These are phyloP conservation scores for Neoboletus magnificus DNA, from an alignment of 768 basidiomycete genomes.

Conservation along the genomic window DNA sequence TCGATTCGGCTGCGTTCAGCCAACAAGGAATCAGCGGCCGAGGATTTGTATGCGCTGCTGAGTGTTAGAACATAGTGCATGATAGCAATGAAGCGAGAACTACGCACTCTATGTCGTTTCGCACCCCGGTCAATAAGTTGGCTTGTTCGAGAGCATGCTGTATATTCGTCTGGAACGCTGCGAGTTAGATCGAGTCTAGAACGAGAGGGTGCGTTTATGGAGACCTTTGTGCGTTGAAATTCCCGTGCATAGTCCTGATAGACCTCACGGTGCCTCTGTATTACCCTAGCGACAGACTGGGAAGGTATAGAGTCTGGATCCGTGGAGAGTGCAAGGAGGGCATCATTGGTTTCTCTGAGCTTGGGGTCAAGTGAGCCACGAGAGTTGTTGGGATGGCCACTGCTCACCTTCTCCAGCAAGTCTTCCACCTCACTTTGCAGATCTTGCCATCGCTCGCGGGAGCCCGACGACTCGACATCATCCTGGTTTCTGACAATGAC, in stretches of 20 bases:
- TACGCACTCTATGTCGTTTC: constrained; percentile 92
- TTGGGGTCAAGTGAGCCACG: constrained; percentile 33
- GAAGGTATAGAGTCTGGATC: constrained; percentile 65
- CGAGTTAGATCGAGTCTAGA: not conserved
- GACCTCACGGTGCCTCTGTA: constrained; percentile 88
- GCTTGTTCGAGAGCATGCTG: constrained; percentile 81
- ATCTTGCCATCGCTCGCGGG: constrained; percentile 73
- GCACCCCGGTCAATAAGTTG: constrained; percentile 83
- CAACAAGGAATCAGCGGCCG: constrained; percentile 81
- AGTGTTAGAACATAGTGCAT: not conserved
- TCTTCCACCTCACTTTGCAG: constrained; percentile 86
- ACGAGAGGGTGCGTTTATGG: not conserved
- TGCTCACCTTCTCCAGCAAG: constrained; percentile 73
- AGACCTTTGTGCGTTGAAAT: constrained; percentile 80
- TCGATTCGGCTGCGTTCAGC: constrained; percentile 89
- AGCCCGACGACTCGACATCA: constrained; percentile 69
- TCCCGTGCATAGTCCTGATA: constrained; percentile 86
- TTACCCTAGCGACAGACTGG: constrained; percentile 80
- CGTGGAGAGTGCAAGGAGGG: constrained; percentile 64
- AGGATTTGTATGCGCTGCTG: constrained; percentile 83
- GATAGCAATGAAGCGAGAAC: not conserved
- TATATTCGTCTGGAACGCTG: constrained; percentile 62
- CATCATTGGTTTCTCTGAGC: constrained; percentile 86
- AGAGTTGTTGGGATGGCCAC: not conserved
- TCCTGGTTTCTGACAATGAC: constrained; percentile 49